Evolutionary conservation across 805 yeast species (phyloP), one percentile per base, ranked within the genome.

Genomic region (Saturnispora besseyi): DNA sequence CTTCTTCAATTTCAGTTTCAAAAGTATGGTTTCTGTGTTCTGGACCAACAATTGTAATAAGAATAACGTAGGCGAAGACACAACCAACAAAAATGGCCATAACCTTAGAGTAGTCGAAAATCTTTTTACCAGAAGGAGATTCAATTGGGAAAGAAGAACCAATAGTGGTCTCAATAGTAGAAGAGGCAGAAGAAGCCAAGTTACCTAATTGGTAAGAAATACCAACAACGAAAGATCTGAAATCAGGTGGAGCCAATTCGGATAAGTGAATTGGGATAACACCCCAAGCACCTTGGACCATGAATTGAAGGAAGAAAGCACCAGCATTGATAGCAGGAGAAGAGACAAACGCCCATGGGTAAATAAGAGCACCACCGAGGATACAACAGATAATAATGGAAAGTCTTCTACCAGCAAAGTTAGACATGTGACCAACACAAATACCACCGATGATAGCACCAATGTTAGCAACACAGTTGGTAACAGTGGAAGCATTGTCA

Each of bases 211-310:
- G 87, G 62, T 82, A 82, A 22, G 83, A 71, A 32, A 74, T 72
- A 61, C 87, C 87, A 41, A 77, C 75, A 47, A 79, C 77, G 52
- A 82, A 78, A 8, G 86, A 72, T 63, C 82, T 72, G 66, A 76
- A 79, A 52, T 77, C 78, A 21, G 82, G 81, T 51, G 82, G 82
- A 38, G 83, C 72, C 53, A 82, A 69, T 63, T 79, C 85, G 3
- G 79, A 70, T 48, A 81, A 66, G 62, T 80, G 83, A 51, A 79
- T 71, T 48, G 86, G 86, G 48, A 76, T 70, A 40, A 79, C 80
- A 57, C 86, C 86, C 82, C 84, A 81, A 28, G 81, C 79, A 58
- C 86, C 86, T 65, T 79, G 84, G 48, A 81, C 84, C 52, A 74
- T 77, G 59, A 76, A 76, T 59, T 80, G 85, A 52, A 80, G 63